Conservation (phyloP, 805 yeast species). For the Candida wancherniae region DNA sequence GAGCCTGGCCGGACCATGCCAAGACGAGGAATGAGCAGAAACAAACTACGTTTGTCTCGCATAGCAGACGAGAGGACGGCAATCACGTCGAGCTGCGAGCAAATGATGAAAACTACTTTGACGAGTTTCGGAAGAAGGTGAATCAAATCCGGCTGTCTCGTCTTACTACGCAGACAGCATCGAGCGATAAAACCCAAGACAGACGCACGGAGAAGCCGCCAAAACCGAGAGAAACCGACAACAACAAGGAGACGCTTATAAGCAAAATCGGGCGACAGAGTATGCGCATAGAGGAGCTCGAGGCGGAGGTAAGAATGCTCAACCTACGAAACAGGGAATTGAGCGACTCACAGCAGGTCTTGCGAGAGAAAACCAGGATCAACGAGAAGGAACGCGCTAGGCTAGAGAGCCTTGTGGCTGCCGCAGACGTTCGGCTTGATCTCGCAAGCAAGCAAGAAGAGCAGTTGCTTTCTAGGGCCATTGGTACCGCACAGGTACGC, state of each 20-base stretch:
- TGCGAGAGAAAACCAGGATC: slow-evolving; percentile 3
- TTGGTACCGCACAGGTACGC: no score
- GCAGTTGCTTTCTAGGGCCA: not conserved
- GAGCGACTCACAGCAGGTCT: slow-evolving; percentile 1
- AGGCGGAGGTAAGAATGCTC: slow-evolving; percentile 9
- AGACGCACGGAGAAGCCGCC: slow-evolving; percentile 1
- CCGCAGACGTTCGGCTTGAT: no score
- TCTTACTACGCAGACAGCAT: slow-evolving; percentile 1
- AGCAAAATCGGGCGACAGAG: slow-evolving; percentile 13
- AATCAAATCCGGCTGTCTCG: slow-evolving; percentile 17
- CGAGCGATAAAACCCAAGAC: not conserved
- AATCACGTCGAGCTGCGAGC: no score
- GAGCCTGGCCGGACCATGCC: no score
- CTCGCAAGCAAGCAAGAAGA: no score
- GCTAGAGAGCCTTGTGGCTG: no score
- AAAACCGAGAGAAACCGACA: slow-evolving; percentile 6
- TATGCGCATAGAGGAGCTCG: slow-evolving; percentile 10
- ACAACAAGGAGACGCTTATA: slow-evolving; percentile 7
- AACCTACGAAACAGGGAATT: slow-evolving; percentile 7
- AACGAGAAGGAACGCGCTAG: slow-evolving; percentile 4
- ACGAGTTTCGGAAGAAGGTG: slow-evolving; percentile 21
- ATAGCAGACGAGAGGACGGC: no score
- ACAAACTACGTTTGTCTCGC: no score
- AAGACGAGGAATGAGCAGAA: no score
- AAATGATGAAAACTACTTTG: slow-evolving; percentile 12